Conservation (phyloP, 352 stramenopile species). For the Vaucheria bursata region DNA sequence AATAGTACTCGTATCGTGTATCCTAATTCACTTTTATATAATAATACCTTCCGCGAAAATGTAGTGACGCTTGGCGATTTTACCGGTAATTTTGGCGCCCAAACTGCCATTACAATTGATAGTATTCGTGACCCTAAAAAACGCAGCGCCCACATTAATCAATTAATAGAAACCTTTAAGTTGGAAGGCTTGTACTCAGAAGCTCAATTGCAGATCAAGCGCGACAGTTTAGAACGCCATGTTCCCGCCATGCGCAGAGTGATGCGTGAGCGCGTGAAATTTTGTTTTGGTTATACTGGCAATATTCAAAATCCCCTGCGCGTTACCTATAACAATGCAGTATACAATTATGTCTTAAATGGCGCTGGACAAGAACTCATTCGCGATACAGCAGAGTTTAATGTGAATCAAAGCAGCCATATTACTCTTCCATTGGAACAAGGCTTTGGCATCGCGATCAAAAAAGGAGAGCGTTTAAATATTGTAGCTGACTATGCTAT, state of each 20-base stretch:
- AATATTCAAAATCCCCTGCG: background rate
- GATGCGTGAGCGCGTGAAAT: too few relatives aligned
- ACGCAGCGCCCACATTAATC: background rate
- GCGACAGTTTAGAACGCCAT: too few relatives aligned
- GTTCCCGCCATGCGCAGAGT: too few relatives aligned
- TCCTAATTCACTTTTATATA: background rate
- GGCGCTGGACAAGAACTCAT: background rate
- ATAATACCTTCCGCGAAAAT: background rate
- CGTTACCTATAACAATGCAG: background rate
- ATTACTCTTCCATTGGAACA: background rate
- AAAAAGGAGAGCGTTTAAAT: background rate
- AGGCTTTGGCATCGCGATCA: background rate
- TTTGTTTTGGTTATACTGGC: background rate
- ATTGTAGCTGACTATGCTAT: background rate
- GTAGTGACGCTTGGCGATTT: background rate
- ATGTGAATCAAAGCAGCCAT: background rate
- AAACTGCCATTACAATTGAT: background rate
- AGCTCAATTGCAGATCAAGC: too few relatives aligned
- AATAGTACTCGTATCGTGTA: background rate
- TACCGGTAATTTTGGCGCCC: background rate
- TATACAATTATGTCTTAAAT: background rate
- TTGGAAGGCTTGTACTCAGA: background rate
- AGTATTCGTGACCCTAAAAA: background rate
- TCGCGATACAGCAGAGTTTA: background rate
- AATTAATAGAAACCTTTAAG: background rate